These are phyloP conservation scores for Neurospora cerealis DNA, from an alignment of 495 filamentous ascomycete species.

Conservation along the genomic window DNA sequence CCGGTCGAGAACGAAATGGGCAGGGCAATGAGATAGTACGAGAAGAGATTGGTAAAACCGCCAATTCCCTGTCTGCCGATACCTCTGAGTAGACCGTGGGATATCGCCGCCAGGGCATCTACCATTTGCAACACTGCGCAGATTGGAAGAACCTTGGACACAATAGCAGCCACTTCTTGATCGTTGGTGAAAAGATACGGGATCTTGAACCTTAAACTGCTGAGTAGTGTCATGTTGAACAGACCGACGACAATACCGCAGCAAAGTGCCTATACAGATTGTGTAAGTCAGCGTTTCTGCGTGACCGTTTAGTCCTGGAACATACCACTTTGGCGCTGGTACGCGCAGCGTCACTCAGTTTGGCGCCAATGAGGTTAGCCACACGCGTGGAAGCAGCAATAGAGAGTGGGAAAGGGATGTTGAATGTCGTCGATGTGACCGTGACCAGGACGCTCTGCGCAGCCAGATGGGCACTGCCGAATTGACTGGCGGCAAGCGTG, in stretches of 20 bases:
- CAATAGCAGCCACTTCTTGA: slow-evolving; percentile 57
- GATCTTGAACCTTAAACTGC: slow-evolving; percentile 41
- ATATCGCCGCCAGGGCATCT: slow-evolving; percentile 61
- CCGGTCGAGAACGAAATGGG: slow-evolving; percentile 63
- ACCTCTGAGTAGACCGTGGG: slow-evolving; percentile 67
- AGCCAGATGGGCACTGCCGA: slow-evolving; percentile 52
- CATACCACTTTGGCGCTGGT: slow-evolving; percentile 49
- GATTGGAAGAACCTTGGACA: slow-evolving; percentile 56
- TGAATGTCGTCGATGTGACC: slow-evolving; percentile 38
- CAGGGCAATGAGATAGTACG: slow-evolving; percentile 72
- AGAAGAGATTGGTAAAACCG: slow-evolving; percentile 64
- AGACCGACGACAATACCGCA: slow-evolving; percentile 48
- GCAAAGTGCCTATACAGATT: slow-evolving; percentile 8
- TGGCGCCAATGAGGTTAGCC: slow-evolving; percentile 50
- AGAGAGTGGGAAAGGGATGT: slow-evolving; percentile 45
- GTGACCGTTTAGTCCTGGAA: not conserved
- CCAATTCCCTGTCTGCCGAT: slow-evolving; percentile 70
- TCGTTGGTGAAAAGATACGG: slow-evolving; percentile 67
- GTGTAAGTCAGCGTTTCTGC: not conserved
- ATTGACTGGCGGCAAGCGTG: slow-evolving; percentile 55
- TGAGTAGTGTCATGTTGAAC: slow-evolving; percentile 58
- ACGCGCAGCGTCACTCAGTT: slow-evolving; percentile 52
- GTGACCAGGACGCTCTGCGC: slow-evolving; percentile 42
- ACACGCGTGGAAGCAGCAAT: slow-evolving; percentile 46
- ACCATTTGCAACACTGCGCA: slow-evolving; percentile 72